Base-by-base conservation (phyloP, 1,284 basidiomycete genomes). In the Xanthoconium separans region DNA sequence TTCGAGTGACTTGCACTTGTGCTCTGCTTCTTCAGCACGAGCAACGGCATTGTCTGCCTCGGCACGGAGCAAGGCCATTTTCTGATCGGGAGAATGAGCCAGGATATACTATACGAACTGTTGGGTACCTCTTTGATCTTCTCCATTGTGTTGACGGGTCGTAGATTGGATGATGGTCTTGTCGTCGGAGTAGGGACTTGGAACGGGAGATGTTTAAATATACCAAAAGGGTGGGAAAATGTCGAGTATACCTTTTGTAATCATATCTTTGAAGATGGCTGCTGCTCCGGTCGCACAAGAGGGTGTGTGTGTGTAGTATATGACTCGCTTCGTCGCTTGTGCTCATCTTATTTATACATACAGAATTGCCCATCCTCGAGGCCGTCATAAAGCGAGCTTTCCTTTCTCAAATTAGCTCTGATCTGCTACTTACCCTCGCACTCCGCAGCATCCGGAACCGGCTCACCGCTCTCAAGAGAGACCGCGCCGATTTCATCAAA, bases 331-430 rank as follows among this genome's bases (percentile, higher is more conserved):
- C 15, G 18, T 29, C 24, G 41, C 4, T 12, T 12, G 39, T 18
- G 11, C 12, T 18, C n/a, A 18, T 4, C 44, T 61, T 55, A 50
- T 53, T 65, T 68, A 61, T 69, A 59, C 51, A 55, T 55, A 2
- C 1, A 91, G 88, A 98, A 79, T 80, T 96, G 60, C 89, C 93
- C 56, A 95, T 99, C 71, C 87, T 99, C 66, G 96, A 98, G 78
- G 82, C 91, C 27, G 84, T 99, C 62, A 95, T 98, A 74, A 92
- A 91, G 93, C 94, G 63, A 54, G 47, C 24, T 4, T 39, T 8
- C 2, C 6, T 11, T 16, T 39, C n/a, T n/a, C 16, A 15, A 18
- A n/a, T 24, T 24, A 24, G 24, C 24, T 4, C 47, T 41, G 58
- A 53, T 64, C 49, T 64, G 6, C 24, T 40, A 69, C 66, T n/a